Evolutionary conservation across 225 moss, liverwort and hornwort genomes (phyloP).

Genomic region (Physcomitrium patens): DNA sequence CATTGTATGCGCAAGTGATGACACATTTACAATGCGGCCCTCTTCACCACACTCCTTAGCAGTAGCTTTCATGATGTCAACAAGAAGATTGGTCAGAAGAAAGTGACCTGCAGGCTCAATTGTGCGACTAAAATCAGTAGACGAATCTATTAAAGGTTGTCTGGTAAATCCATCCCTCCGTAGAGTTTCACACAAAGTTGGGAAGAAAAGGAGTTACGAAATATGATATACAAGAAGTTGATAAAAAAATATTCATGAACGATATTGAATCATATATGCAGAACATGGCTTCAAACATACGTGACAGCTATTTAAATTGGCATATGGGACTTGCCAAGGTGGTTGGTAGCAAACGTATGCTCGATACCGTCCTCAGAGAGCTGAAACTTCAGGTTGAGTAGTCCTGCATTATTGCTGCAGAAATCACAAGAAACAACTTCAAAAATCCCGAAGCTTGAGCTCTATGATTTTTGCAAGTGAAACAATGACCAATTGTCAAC

Average conservation of each 20-base stretch:
- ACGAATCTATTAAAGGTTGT: not conserved
- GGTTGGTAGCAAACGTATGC: constrained; percentile 51
- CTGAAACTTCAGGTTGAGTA: constrained; percentile 27
- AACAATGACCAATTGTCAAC: not conserved
- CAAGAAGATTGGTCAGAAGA: constrained; percentile 53
- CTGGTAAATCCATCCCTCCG: not conserved
- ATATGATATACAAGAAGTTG: not conserved
- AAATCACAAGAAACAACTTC: constrained; percentile 22
- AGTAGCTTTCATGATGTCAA: constrained; percentile 50
- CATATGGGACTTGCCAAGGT: constrained; percentile 49
- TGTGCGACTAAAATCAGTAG: constrained; percentile 3
- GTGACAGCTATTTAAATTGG: constrained; percentile 9
- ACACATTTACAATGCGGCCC: constrained; percentile 51
- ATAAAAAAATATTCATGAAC: not conserved
- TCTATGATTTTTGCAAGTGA: not conserved
- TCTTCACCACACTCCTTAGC: constrained; percentile 48
- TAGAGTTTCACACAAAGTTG: not conserved
- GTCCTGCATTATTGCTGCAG: constrained; percentile 62
- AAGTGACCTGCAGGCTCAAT: constrained; percentile 48
- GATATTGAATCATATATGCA: not conserved
- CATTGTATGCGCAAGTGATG: constrained; percentile 28
- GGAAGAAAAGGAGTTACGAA: not conserved
- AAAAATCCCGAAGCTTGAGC: not conserved
- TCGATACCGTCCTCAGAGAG: constrained; percentile 61
- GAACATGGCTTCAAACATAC: constrained; percentile 16